Conservation (phyloP, 164 flowering plant genomes). For the Vitis labrusca region DNA sequence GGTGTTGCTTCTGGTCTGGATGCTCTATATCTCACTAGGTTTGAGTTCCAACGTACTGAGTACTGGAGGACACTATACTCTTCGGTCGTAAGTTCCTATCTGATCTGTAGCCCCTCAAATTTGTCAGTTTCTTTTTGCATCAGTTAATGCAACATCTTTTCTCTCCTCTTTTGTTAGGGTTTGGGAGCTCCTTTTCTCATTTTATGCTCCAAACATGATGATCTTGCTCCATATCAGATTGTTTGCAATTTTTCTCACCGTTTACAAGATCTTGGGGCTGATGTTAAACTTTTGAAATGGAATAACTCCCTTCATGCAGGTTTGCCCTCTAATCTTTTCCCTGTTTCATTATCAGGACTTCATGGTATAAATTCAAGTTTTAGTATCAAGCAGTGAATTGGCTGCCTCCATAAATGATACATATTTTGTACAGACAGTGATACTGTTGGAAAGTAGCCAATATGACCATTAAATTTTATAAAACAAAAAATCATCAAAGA, state of each 20-base stretch:
- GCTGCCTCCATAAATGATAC: too few relatives aligned
- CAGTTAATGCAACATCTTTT: not conserved
- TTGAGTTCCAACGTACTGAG: constrained; percentile 50
- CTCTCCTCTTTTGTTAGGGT: constrained; percentile 26
- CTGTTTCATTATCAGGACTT: not conserved
- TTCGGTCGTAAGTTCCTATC: constrained; percentile 51
- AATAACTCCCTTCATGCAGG: constrained; percentile 57
- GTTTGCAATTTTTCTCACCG: constrained; percentile 43
- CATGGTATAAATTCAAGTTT: not conserved
- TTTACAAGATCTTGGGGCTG: constrained; percentile 45
- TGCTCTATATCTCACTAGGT: constrained; percentile 56
- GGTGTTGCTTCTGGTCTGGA: constrained; percentile 52
- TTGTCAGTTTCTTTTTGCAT: not conserved
- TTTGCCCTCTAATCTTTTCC: constrained; percentile 16
- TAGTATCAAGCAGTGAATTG: not conserved
- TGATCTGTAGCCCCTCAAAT: not conserved
- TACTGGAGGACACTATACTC: constrained; percentile 57
- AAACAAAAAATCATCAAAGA: too few relatives aligned
- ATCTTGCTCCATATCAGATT: constrained; percentile 43
- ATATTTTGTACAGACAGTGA: too few relatives aligned
- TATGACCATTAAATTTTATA: too few relatives aligned
- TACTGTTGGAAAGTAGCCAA: too few relatives aligned
- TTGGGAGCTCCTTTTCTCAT: constrained; percentile 62
- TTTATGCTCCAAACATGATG: constrained; percentile 54
- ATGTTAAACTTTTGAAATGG: constrained; percentile 48